Percentiles rank a stretch among this genome's conserved stretches.
These are phyloP conservation scores for Hyaloscypha variabilis DNA, from an alignment of 495 filamentous ascomycete species.

Conservation along the genomic window DNA sequence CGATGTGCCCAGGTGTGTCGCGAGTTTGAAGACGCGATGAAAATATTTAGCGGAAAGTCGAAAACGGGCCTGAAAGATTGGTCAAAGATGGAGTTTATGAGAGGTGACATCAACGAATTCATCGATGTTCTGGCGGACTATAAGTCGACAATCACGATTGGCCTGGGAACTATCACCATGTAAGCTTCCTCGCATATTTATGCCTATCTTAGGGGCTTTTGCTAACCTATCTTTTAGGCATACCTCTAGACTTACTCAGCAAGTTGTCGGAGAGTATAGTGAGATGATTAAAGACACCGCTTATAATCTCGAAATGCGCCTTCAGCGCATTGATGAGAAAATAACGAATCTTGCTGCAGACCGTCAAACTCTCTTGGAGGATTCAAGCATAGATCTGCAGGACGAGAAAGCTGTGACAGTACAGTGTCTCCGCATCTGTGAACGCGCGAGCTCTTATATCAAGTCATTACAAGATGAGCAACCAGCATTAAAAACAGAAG, in stretches of 20 bases:
- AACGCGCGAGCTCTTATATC: constrained; percentile 26
- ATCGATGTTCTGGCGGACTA: constrained; percentile 35
- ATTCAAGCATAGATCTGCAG: constrained; percentile 27
- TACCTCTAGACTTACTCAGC: constrained; percentile 26
- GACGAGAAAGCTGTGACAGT: constrained; percentile 29
- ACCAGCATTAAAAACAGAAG: constrained; percentile 21
- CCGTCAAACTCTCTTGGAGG: constrained; percentile 14
- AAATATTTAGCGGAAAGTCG: constrained; percentile 35
- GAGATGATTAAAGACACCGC: constrained; percentile 30
- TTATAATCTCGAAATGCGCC: constrained; percentile 26
- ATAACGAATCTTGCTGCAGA: constrained; percentile 18
- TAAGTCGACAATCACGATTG: constrained; percentile 35
- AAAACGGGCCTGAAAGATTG: constrained; percentile 33
- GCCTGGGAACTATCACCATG: constrained; percentile 34
- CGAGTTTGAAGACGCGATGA: constrained; percentile 31
- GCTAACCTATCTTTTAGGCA: constrained; percentile 24
- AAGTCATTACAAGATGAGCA: constrained; percentile 25
- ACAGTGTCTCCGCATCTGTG: constrained; percentile 31
- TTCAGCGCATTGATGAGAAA: constrained; percentile 29
- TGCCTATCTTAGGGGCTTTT: constrained; percentile 20
- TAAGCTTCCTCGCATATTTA: constrained; percentile 27
- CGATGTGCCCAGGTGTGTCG: constrained; percentile 28
- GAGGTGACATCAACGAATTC: constrained; percentile 36
- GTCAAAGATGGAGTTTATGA: constrained; percentile 35
- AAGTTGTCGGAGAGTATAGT: constrained; percentile 27